Conservation (phyloP, 2,329 filamentous ascomycete genomes). For the Alternaria angustiovoidea region DNA sequence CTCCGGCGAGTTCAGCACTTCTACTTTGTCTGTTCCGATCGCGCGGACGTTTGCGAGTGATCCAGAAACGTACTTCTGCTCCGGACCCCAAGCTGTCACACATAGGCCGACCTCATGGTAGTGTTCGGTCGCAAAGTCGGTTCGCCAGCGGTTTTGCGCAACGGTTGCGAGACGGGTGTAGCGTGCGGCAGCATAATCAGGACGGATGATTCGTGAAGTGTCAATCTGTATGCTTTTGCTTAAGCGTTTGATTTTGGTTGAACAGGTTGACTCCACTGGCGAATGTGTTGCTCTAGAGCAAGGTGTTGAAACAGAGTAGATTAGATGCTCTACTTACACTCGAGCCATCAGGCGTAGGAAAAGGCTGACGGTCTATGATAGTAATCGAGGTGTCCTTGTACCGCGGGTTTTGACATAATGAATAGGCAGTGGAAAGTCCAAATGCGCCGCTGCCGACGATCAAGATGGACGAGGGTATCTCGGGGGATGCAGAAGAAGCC, state of each 20-base stretch:
- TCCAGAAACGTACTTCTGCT: constrained; percentile 51
- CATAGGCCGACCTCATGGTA: constrained; percentile 76
- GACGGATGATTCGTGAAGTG: constrained; percentile 68
- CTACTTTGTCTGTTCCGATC: constrained; percentile 50
- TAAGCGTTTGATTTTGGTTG: constrained; percentile 2
- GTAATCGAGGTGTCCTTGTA: constrained; percentile 63
- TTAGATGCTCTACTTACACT: constrained; percentile 50
- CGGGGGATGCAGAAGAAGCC: constrained; percentile 25
- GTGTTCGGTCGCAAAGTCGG: constrained; percentile 68
- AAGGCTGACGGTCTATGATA: constrained; percentile 64
- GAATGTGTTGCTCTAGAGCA: background rate
- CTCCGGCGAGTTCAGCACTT: constrained; percentile 48
- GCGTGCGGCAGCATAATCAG: constrained; percentile 81
- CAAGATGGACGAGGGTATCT: constrained; percentile 55
- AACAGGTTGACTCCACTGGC: background rate
- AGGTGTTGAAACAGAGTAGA: background rate
- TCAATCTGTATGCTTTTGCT: constrained; percentile 55
- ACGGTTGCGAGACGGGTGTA: constrained; percentile 78
- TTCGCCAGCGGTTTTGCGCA: constrained; percentile 75
- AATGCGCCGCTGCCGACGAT: constrained; percentile 64
- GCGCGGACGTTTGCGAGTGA: constrained; percentile 48
- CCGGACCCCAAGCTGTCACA: constrained; percentile 64
- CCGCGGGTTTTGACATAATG: constrained; percentile 68
- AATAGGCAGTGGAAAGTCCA: constrained; percentile 71
- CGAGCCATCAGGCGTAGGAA: constrained; percentile 66